Evolutionary conservation across 1,284 basidiomycete genomes (phyloP).

Genomic region (Tilletia caries): DNA sequence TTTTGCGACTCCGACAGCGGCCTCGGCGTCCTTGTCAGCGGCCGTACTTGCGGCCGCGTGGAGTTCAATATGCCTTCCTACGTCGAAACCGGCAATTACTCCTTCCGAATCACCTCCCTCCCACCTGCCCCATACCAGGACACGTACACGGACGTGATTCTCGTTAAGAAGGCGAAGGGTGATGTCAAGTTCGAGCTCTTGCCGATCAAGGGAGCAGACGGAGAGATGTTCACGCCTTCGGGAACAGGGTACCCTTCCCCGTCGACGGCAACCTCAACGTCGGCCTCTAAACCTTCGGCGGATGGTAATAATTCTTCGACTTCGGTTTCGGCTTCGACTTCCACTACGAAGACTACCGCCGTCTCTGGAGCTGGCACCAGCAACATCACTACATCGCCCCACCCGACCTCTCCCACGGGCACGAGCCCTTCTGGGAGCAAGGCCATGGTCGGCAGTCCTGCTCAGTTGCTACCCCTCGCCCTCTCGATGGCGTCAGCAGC

Average conservation of each 20-base stretch:
- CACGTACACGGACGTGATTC: background rate
- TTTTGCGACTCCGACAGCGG: constrained; percentile 1
- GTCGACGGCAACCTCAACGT: background rate
- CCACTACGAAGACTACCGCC: background rate
- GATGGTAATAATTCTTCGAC: background rate
- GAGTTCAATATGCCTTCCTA: constrained; percentile 7
- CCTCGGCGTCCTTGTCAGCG: background rate
- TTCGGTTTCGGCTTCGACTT: background rate
- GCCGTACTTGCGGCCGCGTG: constrained; percentile 4
- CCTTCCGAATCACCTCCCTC: background rate
- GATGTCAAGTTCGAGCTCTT: background rate
- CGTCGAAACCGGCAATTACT: constrained; percentile 5
- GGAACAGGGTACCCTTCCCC: background rate
- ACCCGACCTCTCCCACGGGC: no score
- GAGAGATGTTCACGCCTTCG: background rate
- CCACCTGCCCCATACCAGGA: constrained; percentile 7
- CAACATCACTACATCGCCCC: no score
- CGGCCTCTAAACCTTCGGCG: background rate
- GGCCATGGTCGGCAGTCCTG: no score
- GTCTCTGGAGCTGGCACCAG: no score
- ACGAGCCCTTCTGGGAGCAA: no score
- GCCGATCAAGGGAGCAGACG: constrained; percentile 2
- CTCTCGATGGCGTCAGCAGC: no score
- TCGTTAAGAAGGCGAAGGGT: background rate
- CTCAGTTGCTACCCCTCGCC: no score